phyloP scores from a whole-genome alignment of 805 yeast genomes.

The Pichia heedii region DNA sequence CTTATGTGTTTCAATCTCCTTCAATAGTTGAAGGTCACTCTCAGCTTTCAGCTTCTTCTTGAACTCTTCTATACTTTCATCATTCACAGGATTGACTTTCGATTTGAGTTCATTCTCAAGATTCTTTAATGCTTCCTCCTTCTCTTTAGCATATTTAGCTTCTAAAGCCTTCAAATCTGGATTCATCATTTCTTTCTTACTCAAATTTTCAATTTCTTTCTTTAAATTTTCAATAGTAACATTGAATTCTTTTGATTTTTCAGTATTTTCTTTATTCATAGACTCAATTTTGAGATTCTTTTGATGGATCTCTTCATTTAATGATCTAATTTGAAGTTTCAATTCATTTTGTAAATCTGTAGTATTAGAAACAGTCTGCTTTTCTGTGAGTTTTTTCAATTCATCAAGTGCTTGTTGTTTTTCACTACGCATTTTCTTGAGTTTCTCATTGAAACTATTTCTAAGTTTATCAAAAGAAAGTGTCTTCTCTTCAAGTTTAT shows the following conservation, averaged over 20 bases:
- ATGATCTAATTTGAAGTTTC: constrained; percentile 13
- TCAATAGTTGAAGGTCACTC: constrained; percentile 24
- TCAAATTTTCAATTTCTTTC: constrained; percentile 1
- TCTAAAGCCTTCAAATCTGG: constrained; percentile 12
- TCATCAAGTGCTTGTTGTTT: constrained; percentile 13
- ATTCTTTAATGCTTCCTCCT: constrained; percentile 13
- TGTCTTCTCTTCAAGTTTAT: constrained; percentile 13
- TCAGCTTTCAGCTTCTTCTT: constrained; percentile 14
- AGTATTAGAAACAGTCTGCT: constrained; percentile 8
- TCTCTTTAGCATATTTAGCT: constrained; percentile 14
- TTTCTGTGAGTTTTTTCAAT: constrained; percentile 11
- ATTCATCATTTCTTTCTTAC: neutral
- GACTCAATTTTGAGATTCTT: constrained; percentile 6
- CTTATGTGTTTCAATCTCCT: constrained; percentile 25
- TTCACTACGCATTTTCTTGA: constrained; percentile 21
- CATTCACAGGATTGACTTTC: neutral
- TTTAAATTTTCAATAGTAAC: constrained; percentile 1
- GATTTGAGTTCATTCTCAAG: constrained; percentile 16
- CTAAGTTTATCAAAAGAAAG: constrained; percentile 24
- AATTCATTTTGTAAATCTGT: constrained; percentile 13
- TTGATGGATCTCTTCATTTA: constrained; percentile 11
- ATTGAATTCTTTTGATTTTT: neutral
- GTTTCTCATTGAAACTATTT: constrained; percentile 24
- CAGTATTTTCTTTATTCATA: constrained; percentile 1
- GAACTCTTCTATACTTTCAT: constrained; percentile 16